A percentile compares a stretch with the other conserved stretches of the same genome.
Evolutionary conservation across 2,329 filamentous ascomycete genomes (phyloP).

Genomic region (Hysterium pulicare): DNA sequence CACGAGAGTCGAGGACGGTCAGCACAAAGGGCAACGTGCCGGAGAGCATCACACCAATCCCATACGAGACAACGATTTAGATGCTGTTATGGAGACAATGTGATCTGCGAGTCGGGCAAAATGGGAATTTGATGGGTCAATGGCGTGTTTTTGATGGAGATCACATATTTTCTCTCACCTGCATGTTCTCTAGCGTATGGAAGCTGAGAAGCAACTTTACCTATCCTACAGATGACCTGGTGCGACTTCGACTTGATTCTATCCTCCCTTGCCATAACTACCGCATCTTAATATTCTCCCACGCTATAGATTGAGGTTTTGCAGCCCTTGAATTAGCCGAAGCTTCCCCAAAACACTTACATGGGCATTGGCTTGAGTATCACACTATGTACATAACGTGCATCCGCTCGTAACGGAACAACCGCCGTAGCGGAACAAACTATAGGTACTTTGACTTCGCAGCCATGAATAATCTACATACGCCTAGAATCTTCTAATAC

Average conservation of each 20-base stretch:
- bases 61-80: conserved; percentile 99
- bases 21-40: conserved; percentile 78
- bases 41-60: conserved; percentile 84
- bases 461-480: background rate
- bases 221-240: conserved; percentile 28
- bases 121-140: conserved; percentile 38
- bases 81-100: conserved; percentile 22
- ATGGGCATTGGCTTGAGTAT: too few species aligned
- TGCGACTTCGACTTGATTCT: too few species aligned
- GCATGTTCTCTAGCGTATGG: conserved; percentile 38
- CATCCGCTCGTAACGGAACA: background rate
- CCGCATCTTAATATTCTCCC: too few species aligned
- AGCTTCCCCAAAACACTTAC: too few species aligned
- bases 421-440: conserved; percentile 3
- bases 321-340: too few species aligned
- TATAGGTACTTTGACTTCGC: background rate
- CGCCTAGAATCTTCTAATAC: background rate
- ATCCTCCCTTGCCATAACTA: too few species aligned
- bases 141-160: conserved; percentile 39
- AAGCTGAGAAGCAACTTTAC: conserved; percentile 32
- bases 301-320: too few species aligned
- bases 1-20: conserved; percentile 77
- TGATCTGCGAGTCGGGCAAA: conserved; percentile 20
- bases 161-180: conserved; percentile 36
- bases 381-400: too few species aligned